phyloP scores from a whole-genome alignment of 139 green algal species.

The Chlamydomonas asymmetrica region DNA sequence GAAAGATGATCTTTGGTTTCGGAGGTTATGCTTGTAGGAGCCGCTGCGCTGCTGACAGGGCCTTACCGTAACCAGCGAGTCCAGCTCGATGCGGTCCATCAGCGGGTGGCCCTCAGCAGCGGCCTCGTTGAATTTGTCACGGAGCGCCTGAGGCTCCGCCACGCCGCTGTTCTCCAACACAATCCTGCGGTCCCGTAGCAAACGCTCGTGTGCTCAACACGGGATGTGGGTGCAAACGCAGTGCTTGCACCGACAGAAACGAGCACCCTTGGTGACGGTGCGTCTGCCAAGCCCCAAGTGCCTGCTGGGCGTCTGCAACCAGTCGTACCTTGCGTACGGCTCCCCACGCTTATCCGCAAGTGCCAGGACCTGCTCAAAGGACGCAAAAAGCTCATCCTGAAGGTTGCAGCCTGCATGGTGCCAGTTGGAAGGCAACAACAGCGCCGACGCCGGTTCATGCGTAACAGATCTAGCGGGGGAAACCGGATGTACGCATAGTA shows the following conservation, averaged over 20 bases:
- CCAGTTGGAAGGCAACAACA: too few relatives aligned
- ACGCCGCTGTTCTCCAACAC: slow-evolving; percentile 93
- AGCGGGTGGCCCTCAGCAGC: slow-evolving; percentile 62
- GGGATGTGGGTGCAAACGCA: too few relatives aligned
- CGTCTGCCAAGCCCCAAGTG: not conserved
- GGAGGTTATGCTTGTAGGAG: too few relatives aligned
- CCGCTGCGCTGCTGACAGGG: too few relatives aligned
- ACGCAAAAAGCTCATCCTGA: slow-evolving; percentile 88
- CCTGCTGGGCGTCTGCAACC: too few relatives aligned
- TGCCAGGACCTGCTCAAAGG: slow-evolving; percentile 82
- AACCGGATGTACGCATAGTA: too few relatives aligned
- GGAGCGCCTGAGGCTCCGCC: slow-evolving; percentile 89
- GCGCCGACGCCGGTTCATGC: too few relatives aligned
- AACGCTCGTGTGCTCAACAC: too few relatives aligned
- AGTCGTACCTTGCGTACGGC: slow-evolving; percentile 73
- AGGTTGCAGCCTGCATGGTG: slow-evolving; percentile 79
- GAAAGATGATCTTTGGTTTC: too few relatives aligned
- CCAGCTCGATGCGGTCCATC: slow-evolving; percentile 70
- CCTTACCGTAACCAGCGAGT: slow-evolving; percentile 83
- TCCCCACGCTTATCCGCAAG: slow-evolving; percentile 71
- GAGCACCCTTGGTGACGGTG: too few relatives aligned
- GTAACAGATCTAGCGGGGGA: too few relatives aligned
- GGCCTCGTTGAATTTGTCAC: slow-evolving; percentile 88
- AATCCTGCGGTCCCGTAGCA: slow-evolving; percentile 54
- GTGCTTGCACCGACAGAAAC: too few relatives aligned